Evolutionary conservation across 345 rosid genomes (phyloP), one percentile per base, ranked within the genome.

Genomic region (Sisymbrium irio): DNA sequence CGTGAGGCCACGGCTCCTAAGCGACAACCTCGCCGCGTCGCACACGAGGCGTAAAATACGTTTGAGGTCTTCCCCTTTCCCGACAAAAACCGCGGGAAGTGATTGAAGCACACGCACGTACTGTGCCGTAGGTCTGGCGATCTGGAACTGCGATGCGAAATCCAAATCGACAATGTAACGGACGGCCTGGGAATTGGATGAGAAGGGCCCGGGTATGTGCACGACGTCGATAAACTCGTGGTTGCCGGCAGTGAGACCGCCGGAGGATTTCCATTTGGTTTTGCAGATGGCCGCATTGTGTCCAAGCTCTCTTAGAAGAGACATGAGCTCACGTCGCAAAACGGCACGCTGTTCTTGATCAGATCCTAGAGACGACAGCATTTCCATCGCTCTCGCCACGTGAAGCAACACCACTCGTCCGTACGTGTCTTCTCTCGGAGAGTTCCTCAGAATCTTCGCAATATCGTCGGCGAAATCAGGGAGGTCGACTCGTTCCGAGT

Each of bases 261-360:
- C 85, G 19, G 85, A 82, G 41, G 95, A 68, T 11, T 77, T 82
- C 98, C 98, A 94, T 59, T 82, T 85, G 3, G 96, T 91, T 83
- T 88, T 88, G 75, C 97, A 91, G 75, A 88, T 82, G 47, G 95
- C 98, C 4, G 97, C 98, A 89, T 87, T 89, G 83, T 88, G 84
- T 4, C 97, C 97, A 2, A 75, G 59, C 27, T 89, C 90, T 45
- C 88, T 81, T 18, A 94, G 81, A 25, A 70, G 64, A 46, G 77
- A 70, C 95, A 87, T 87, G 61, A 91, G 85, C 55, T 84, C 79
- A 9, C 96, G 91, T 59, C 82, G 53, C 14, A 49, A 57, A 64
- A 57, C 74, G 45, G 65, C 53, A 72, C 36, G 81, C 3, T 67
- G 77, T 72, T 78, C 81, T 30, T 36, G 53, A 7, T 65, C 7